Base-by-base conservation (phyloP, 345 rosid species). In the Angophora floribunda region DNA sequence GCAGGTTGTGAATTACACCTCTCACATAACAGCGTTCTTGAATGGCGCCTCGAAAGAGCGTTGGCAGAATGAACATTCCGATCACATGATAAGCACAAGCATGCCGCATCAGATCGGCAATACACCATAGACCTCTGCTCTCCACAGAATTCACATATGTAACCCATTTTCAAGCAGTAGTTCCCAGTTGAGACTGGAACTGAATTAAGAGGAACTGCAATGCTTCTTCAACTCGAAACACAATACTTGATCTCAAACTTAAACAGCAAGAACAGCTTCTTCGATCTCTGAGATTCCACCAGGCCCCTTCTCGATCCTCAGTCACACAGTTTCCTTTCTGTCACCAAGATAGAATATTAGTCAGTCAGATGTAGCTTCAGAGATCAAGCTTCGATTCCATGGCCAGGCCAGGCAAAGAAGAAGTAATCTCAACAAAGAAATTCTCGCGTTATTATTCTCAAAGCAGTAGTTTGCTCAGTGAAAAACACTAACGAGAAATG, bases 101-200 rank as follows among this genome's bases (percentile, higher is more conserved):
- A 96, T 4, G 99, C 99, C 59, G 95, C 97, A 93, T 98, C 99
- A 3, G 99, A 98, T 44, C 98, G 92, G 90, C 99, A 98, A 88
- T 98, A 96, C 11, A 98, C 98, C 93, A 96, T 92, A 36, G 99
- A 94, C 92, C 98, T 95, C 92, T 95, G 97, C 88, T 95, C 95
- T 89, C 96, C 95, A 91, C 99, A 98, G 91, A 97, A 98, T 90
- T 98, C 99, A 91, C 99, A 98, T 85, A 93, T 90, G 91, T 93
- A 95, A 89, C 99, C 98, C 99, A 98, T 98, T 44, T 92, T 93
- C 55, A 59, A 88, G 51, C 57, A 6, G 59, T 21, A 52, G 50
- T 52, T 86, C 57, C 49, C 44, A 53, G n/a, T 52, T 22, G 67
- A 59, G 9, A 53, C 84, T 4, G 6, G 84, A 75, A 41, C 49